phyloP scores from a whole-genome alignment of 192 early-diverging fungal genomes.

The Podila horticola region DNA sequence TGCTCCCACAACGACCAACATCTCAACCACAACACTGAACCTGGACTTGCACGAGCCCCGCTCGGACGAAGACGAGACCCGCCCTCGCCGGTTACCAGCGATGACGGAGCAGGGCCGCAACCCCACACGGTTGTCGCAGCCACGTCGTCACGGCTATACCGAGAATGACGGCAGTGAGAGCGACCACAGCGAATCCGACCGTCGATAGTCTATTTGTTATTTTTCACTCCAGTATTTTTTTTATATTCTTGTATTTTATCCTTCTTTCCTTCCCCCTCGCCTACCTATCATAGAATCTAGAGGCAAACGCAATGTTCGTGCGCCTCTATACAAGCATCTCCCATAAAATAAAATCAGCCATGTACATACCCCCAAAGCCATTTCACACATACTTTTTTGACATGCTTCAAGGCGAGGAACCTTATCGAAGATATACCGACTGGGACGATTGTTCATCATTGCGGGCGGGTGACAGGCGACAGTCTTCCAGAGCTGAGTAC shows the following conservation, averaged over 20 bases:
- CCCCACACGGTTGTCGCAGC: neutral
- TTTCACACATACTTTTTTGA: no score
- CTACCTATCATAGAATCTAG: no score
- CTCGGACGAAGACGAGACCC: conserved; percentile 27
- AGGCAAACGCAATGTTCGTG: no score
- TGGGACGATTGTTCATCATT: no score
- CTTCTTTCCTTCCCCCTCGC: no score
- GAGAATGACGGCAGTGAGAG: conserved; percentile 21
- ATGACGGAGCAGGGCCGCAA: conserved; percentile 26
- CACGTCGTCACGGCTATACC: conserved; percentile 2
- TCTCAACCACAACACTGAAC: conserved; percentile 30
- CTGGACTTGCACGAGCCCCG: conserved; percentile 35
- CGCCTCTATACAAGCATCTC: no score
- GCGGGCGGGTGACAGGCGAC: no score
- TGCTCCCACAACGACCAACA: neutral
- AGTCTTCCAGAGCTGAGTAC: no score
- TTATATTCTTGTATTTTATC: neutral
- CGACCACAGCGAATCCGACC: neutral
- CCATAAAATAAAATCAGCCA: no score
- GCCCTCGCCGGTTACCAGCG: conserved; percentile 30
- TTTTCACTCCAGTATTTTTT: neutral
- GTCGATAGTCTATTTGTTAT: neutral
- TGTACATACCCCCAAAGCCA: no score
- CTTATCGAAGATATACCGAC: no score
- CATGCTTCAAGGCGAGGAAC: no score